Conservation (phyloP, 169 alveolate genomes). For the Eimeria zaria region DNA sequence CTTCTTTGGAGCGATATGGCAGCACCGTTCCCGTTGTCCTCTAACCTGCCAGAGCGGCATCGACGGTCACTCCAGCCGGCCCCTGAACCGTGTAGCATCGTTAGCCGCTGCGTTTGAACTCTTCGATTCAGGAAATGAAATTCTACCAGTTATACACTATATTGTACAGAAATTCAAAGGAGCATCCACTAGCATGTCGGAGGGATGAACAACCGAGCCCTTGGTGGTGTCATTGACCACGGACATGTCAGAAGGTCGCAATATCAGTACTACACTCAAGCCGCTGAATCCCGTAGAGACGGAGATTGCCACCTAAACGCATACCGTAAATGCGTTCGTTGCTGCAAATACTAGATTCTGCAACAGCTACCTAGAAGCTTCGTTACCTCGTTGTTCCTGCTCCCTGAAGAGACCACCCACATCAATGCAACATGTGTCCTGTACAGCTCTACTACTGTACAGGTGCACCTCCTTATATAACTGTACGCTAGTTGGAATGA, state of each 20-base stretch:
- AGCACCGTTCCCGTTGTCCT: not conserved
- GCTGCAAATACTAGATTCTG: not conserved
- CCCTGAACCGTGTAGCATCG: not conserved
- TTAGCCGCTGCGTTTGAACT: not conserved
- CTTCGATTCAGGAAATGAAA: not conserved
- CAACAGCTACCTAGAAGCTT: not conserved
- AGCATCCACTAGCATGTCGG: not conserved
- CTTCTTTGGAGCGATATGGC: not conserved
- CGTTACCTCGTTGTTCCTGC: not conserved
- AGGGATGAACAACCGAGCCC: not conserved
- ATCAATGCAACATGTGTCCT: not conserved
- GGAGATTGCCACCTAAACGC: not conserved
- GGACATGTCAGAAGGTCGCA: not conserved
- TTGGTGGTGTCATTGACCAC: not conserved
- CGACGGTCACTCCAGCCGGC: slow-evolving; percentile 8
- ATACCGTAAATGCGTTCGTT: not conserved
- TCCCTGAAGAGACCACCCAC: not conserved
- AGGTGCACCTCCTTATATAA: not conserved
- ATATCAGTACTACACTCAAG: not conserved
- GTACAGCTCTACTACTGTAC: not conserved
- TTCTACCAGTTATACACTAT: not conserved
- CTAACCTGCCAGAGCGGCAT: not conserved
- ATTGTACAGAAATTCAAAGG: not conserved
- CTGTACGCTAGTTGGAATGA: not conserved
- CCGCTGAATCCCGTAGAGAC: not conserved